phyloP scores from a whole-genome alignment of 805 yeast species.

The Starmera quercuum region DNA sequence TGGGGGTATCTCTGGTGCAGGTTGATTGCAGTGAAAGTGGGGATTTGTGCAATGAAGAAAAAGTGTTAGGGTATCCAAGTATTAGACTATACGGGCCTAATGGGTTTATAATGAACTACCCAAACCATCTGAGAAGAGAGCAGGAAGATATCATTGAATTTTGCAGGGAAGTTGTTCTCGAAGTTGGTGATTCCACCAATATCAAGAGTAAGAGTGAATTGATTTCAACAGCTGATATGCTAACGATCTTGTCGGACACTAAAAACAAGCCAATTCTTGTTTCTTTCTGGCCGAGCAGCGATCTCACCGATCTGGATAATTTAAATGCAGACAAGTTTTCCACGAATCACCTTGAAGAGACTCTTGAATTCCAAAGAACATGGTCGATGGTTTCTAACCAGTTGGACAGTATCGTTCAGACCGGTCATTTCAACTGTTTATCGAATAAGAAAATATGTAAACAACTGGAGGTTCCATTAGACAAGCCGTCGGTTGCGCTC shows the following conservation, averaged over 20 bases:
- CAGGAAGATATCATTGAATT: slow-evolving; percentile 43
- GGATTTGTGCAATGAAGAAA: slow-evolving; percentile 70
- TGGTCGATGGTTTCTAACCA: slow-evolving; percentile 56
- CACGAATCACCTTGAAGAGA: slow-evolving; percentile 37
- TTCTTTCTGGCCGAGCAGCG: slow-evolving; percentile 58
- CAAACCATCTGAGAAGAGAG: slow-evolving; percentile 37
- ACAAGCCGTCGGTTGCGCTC: slow-evolving; percentile 37
- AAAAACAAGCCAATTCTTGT: slow-evolving; percentile 43
- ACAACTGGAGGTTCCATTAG: slow-evolving; percentile 35
- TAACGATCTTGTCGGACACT: slow-evolving; percentile 37
- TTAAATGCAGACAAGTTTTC: slow-evolving; percentile 24
- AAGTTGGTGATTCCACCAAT: slow-evolving; percentile 31
- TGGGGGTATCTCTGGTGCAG: slow-evolving; percentile 54
- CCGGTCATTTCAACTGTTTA: slow-evolving; percentile 57
- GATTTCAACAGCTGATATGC: slow-evolving; percentile 33
- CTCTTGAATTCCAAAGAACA: slow-evolving; percentile 40
- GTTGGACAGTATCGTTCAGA: slow-evolving; percentile 27
- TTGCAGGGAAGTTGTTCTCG: slow-evolving; percentile 45
- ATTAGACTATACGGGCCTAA: slow-evolving; percentile 62
- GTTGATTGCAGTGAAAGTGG: slow-evolving; percentile 85
- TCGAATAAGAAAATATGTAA: slow-evolving; percentile 43
- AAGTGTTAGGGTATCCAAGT: slow-evolving; percentile 60
- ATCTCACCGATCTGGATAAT: slow-evolving; percentile 26
- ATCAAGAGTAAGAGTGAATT: slow-evolving; percentile 33
- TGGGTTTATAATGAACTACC: slow-evolving; percentile 39